Evolutionary conservation across 805 yeast species (phyloP).

Genomic region (Monosporozyma yasuniensis): DNA sequence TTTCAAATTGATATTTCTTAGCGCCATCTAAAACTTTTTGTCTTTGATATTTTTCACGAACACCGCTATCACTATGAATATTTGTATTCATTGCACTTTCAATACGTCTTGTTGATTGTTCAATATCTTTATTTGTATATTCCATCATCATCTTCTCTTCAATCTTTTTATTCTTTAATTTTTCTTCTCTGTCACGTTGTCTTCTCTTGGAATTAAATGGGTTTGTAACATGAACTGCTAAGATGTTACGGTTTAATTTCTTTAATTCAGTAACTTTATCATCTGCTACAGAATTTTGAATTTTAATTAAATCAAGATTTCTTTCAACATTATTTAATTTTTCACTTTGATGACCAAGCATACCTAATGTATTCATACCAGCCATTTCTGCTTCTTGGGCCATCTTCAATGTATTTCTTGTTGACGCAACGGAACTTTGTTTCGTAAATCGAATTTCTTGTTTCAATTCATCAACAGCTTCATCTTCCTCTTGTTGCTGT

Average conservation of each 20-base stretch:
- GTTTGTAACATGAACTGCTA: slow-evolving; percentile 71
- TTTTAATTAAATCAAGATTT: slow-evolving; percentile 64
- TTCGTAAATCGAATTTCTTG: slow-evolving; percentile 76
- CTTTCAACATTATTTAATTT: slow-evolving; percentile 72
- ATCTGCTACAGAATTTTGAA: slow-evolving; percentile 75
- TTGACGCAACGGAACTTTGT: slow-evolving; percentile 76
- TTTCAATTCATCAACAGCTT: slow-evolving; percentile 79
- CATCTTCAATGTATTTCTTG: slow-evolving; percentile 70
- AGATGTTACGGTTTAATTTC: slow-evolving; percentile 69
- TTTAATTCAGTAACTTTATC: slow-evolving; percentile 73
- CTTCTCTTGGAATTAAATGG: slow-evolving; percentile 83
- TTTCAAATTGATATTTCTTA: slow-evolving; percentile 69
- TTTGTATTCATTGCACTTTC: slow-evolving; percentile 49
- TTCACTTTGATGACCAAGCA: slow-evolving; percentile 91
- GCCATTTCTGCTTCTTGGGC: slow-evolving; percentile 65
- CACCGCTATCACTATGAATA: slow-evolving; percentile 28
- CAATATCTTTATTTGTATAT: slow-evolving; percentile 47
- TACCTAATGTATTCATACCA: slow-evolving; percentile 77
- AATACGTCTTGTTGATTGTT: slow-evolving; percentile 60
- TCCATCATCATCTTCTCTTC: slow-evolving; percentile 57
- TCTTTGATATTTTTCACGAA: slow-evolving; percentile 31
- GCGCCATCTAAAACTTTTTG: slow-evolving; percentile 41
- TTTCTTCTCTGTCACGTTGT: slow-evolving; percentile 63
- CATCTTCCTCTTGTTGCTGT: slow-evolving; percentile 57
- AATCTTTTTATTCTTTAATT: slow-evolving; percentile 50